These are phyloP conservation scores for Dactylellina parvicollis DNA, from an alignment of 2,329 filamentous ascomycete genomes.

Conservation along the genomic window DNA sequence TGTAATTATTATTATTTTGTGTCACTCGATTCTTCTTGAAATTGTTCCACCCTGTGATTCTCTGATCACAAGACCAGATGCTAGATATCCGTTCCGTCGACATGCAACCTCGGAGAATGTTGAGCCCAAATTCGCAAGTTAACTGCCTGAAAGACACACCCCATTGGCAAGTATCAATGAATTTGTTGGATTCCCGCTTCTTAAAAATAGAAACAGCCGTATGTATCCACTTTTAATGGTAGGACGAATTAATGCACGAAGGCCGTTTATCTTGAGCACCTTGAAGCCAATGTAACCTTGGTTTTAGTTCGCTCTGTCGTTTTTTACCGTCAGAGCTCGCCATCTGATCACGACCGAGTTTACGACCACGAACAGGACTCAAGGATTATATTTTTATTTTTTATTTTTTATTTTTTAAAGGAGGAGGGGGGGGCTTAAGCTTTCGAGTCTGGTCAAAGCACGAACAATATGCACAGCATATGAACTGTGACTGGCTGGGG, in stretches of 20 bases:
- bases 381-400: too few species aligned
- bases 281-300: constrained; percentile 29
- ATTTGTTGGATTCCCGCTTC: background rate
- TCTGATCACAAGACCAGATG: background rate
- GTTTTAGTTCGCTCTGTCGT: background rate
- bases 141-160: background rate
- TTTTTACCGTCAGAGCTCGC: background rate
- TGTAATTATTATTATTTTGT: background rate
- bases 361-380: too few species aligned
- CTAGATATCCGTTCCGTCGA: background rate
- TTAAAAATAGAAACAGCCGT: constrained; percentile 31
- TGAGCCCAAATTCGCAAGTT: background rate
- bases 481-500: too few species aligned
- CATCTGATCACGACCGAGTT: too few species aligned
- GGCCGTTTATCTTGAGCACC: constrained; percentile 7
- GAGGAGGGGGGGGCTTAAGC: too few species aligned
- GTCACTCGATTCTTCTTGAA: background rate
- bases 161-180: background rate
- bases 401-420: too few species aligned
- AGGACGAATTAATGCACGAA: background rate
- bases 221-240: constrained; percentile 1
- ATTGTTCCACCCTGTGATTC: background rate
- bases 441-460: too few species aligned
- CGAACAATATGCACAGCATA: too few species aligned
- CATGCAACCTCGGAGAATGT: background rate